Evolutionary conservation across 371 early-diverging fungal genomes (phyloP).

Genomic region (Zancudomyces culisetae): DNA sequence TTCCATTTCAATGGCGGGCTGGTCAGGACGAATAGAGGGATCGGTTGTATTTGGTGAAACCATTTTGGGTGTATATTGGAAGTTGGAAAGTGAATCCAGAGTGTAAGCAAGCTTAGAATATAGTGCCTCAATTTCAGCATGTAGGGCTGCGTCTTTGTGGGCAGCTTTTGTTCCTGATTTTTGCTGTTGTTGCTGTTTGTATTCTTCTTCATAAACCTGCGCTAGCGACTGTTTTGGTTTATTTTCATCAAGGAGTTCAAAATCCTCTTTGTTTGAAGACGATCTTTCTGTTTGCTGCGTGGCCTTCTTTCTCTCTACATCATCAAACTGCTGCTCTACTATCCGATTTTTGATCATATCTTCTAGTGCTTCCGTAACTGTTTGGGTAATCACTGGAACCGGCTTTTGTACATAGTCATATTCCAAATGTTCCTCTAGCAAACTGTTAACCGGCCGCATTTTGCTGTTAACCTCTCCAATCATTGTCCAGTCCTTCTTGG

Average conservation of each 20-base stretch:
- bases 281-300: conserved; percentile 32
- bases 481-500: conserved; percentile 70
- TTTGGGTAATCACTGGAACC: conserved; percentile 85
- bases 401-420: conserved; percentile 80
- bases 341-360: conserved; percentile 86
- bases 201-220: conserved; percentile 83
- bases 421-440: conserved; percentile 84
- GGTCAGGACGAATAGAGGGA: conserved; percentile 53
- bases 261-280: conserved; percentile 35
- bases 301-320: conserved; percentile 75
- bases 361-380: conserved; percentile 69
- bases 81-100: conserved; percentile 81
- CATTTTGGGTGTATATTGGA: conserved; percentile 64
- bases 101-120: conserved; percentile 53
- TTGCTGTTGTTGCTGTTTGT: conserved; percentile 34
- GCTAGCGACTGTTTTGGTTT: conserved; percentile 70
- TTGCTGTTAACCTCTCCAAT: conserved; percentile 62
- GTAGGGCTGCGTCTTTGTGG: conserved; percentile 26
- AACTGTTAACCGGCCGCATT: conserved; percentile 74
- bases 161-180: background rate
- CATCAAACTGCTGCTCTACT: conserved; percentile 64
- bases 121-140: conserved; percentile 55
- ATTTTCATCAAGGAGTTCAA: conserved; percentile 61
- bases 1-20: conserved; percentile 84
- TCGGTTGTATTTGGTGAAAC: conserved; percentile 33